Conservation (phyloP, 441 rosid species). For the Adansonia grandidieri region DNA sequence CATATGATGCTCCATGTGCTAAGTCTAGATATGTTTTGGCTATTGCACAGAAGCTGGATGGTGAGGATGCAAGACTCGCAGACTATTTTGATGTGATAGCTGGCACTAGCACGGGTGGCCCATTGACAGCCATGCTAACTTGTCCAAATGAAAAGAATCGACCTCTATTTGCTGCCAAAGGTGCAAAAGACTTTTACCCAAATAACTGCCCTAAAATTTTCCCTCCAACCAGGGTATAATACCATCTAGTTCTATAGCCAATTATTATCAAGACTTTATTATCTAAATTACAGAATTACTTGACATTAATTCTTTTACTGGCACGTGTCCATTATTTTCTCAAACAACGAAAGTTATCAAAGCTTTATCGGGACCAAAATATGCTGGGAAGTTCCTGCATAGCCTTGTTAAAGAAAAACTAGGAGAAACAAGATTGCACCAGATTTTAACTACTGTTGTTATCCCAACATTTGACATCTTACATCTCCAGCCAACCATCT, state of each 20-base stretch:
- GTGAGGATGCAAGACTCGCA: constrained; percentile 59
- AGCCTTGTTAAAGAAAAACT: constrained; percentile 32
- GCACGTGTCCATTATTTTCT: constrained; percentile 1
- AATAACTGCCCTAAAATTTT: constrained; percentile 52
- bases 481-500: constrained; percentile 48
- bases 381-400: constrained; percentile 38
- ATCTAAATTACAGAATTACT: not conserved
- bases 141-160: constrained; percentile 48
- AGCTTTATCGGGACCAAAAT: constrained; percentile 38
- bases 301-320: not conserved
- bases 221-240: constrained; percentile 47
- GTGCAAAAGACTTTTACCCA: constrained; percentile 54
- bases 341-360: constrained; percentile 18
- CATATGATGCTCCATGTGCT: not conserved
- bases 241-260: not conserved
- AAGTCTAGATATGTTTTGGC: not conserved
- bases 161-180: constrained; percentile 58
- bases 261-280: not conserved
- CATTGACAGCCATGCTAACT: constrained; percentile 62
- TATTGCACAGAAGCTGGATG: constrained; percentile 49
- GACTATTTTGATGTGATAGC: constrained; percentile 64
- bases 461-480: constrained; percentile 55
- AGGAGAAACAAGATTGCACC: constrained; percentile 35
- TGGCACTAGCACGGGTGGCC: constrained; percentile 66
- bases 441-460: constrained; percentile 47